phyloP scores from a whole-genome alignment of 2,329 filamentous ascomycete species.

The Aspergillus neoniger region DNA sequence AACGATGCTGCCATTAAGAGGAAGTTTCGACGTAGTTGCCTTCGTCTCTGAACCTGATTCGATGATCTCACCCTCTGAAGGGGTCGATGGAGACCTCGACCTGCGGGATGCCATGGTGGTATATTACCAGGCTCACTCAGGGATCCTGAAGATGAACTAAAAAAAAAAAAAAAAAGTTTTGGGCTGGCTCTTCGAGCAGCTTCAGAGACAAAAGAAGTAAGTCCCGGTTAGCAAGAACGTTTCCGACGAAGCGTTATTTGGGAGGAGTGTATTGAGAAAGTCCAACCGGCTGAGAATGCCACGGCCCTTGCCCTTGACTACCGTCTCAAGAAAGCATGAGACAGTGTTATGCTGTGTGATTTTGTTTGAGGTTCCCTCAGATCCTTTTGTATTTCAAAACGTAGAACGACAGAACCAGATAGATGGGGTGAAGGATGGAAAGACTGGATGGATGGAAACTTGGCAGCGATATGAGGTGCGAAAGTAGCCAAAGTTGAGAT shows the following conservation, averaged over 20 bases:
- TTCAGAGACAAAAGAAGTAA: constrained; percentile 24
- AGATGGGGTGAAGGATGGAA: constrained; percentile 9
- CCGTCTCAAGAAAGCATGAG: constrained; percentile 11
- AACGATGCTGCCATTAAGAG: constrained; percentile 78
- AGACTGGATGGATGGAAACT: background rate
- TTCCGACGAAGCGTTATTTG: constrained; percentile 28
- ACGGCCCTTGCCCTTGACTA: constrained; percentile 29
- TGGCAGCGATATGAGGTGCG: constrained; percentile 14
- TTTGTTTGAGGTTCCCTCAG: background rate
- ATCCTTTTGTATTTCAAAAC: background rate
- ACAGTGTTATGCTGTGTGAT: background rate
- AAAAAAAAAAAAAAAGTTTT: no score
- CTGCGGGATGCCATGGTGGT: constrained; percentile 51
- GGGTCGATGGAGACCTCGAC: constrained; percentile 60
- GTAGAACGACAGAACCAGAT: background rate
- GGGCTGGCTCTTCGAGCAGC: constrained; percentile 27
- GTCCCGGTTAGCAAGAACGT: constrained; percentile 41
- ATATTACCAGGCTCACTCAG: background rate
- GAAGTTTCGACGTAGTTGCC: constrained; percentile 81
- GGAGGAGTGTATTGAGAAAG: constrained; percentile 40
- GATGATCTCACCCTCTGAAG: constrained; percentile 84
- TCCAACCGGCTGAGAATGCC: constrained; percentile 45
- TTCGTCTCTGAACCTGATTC: constrained; percentile 72
- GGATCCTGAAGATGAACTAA: background rate
- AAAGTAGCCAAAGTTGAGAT: background rate